Percentiles rank a stretch among this genome's conserved stretches.
These are phyloP conservation scores for Amesomyces nigricolor DNA, from an alignment of 2,329 filamentous ascomycete genomes.

Conservation along the genomic window DNA sequence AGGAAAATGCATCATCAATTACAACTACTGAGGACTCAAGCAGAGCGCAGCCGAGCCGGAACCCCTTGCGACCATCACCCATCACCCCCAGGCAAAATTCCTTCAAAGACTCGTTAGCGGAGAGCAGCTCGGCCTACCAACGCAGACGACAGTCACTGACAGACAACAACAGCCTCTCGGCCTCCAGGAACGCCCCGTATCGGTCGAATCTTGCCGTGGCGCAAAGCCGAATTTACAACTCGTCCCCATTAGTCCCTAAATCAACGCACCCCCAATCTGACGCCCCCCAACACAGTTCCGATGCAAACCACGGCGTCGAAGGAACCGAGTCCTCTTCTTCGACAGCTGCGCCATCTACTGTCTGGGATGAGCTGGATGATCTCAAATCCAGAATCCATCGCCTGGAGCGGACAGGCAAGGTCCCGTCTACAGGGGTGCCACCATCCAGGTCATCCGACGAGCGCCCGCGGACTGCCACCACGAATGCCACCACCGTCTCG, in stretches of 20 bases:
- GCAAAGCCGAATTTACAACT: slow-evolving; percentile 47
- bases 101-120: slow-evolving; percentile 39
- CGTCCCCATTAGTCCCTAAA: slow-evolving; percentile 53
- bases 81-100: slow-evolving; percentile 45
- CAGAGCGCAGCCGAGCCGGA: slow-evolving; percentile 31
- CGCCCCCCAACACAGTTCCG: slow-evolving; percentile 34
- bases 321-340: slow-evolving; percentile 84
- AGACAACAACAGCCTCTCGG: slow-evolving; percentile 38
- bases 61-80: slow-evolving; percentile 37
- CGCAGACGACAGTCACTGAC: slow-evolving; percentile 44
- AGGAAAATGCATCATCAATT: slow-evolving; percentile 39
- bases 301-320: slow-evolving; percentile 46
- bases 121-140: slow-evolving; percentile 29
- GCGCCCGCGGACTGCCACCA: slow-evolving; percentile 83
- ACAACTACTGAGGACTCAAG: slow-evolving; percentile 34
- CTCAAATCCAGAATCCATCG: slow-evolving; percentile 88
- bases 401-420: slow-evolving; percentile 82
- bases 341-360: slow-evolving; percentile 81
- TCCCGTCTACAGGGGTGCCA: slow-evolving; percentile 73
- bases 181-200: slow-evolving; percentile 40
- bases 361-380: slow-evolving; percentile 97
- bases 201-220: slow-evolving; percentile 37
- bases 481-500: slow-evolving; percentile 83
- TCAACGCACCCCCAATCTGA: slow-evolving; percentile 35
- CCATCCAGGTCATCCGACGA: slow-evolving; percentile 71